Conservation (phyloP, 1,284 basidiomycete genomes). For the Cronartium quercuum region DNA sequence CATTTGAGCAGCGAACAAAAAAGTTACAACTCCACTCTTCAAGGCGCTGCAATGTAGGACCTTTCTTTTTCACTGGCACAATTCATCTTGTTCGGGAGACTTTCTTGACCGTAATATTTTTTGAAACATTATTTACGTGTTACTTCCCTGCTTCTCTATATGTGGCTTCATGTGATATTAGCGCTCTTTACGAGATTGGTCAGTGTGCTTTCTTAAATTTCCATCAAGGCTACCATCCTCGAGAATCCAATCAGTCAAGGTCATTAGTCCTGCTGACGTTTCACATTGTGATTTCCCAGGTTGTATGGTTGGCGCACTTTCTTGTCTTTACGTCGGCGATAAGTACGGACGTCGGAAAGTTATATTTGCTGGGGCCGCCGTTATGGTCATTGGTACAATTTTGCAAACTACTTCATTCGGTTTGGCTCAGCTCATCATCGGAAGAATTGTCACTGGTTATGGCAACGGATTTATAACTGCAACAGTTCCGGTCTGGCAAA, state of each 20-base stretch:
- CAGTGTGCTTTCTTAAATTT: not conserved
- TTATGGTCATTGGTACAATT: conserved; percentile 63
- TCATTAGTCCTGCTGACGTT: not conserved
- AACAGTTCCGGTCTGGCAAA: conserved; percentile 50
- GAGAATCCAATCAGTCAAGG: not conserved
- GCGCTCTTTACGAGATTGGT: conserved; percentile 35
- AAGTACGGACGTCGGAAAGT: conserved; percentile 56
- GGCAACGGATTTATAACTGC: conserved; percentile 62
- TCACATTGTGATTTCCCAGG: conserved; percentile 8
- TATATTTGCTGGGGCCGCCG: conserved; percentile 55
- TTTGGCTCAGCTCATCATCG: conserved; percentile 59
- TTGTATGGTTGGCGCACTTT: conserved; percentile 45
- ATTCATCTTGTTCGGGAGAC: too few relatives aligned
- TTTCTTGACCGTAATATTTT: not conserved
- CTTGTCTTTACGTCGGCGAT: conserved; percentile 58
- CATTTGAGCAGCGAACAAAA: conserved; percentile 14
- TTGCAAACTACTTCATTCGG: conserved; percentile 57
- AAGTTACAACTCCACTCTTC: conserved; percentile 26
- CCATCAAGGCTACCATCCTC: not conserved
- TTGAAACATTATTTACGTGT: not conserved
- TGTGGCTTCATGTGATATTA: not conserved
- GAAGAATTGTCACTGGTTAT: conserved; percentile 60
- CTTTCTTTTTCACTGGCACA: not conserved
- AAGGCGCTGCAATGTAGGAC: conserved; percentile 30
- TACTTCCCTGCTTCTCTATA: not conserved